These are phyloP conservation scores for Camelina hispida DNA, from an alignment of 345 rosid genomes.

Conservation along the genomic window DNA sequence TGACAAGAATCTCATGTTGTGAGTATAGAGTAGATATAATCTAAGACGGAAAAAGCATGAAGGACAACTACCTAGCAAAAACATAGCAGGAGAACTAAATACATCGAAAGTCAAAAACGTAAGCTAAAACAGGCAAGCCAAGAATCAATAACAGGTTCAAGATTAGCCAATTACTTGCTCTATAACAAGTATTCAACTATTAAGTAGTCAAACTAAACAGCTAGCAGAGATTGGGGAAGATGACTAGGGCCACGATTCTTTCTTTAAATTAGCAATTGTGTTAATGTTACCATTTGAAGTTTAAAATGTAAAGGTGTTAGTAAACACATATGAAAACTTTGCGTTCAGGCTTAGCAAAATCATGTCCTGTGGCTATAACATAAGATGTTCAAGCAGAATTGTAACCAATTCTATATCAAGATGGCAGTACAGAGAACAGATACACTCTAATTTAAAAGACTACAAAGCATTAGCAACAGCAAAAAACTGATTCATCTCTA, in stretches of 20 bases:
- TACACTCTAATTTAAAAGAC: constrained; percentile 12
- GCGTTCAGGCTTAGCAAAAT: neutral
- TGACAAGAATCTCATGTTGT: constrained; percentile 31
- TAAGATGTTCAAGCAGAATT: neutral
- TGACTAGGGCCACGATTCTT: neutral
- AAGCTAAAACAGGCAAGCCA: neutral
- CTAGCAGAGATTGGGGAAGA: neutral
- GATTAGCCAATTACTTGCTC: neutral
- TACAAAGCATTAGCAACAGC: neutral
- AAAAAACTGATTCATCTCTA: neutral
- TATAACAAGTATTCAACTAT: neutral
- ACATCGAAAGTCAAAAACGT: neutral
- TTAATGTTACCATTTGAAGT: neutral
- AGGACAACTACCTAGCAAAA: constrained; percentile 6
- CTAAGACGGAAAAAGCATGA: neutral
- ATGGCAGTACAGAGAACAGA: constrained; percentile 1
- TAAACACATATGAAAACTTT: neutral
- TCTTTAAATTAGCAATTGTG: neutral
- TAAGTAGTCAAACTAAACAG: neutral
- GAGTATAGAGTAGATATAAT: neutral
- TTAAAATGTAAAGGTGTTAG: neutral
- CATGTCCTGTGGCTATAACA: neutral
- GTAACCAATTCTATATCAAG: constrained; percentile 13
- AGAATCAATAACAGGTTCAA: neutral
- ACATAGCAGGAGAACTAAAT: neutral